Conservation (phyloP, 805 yeast genomes). For the Candida ficus region DNA sequence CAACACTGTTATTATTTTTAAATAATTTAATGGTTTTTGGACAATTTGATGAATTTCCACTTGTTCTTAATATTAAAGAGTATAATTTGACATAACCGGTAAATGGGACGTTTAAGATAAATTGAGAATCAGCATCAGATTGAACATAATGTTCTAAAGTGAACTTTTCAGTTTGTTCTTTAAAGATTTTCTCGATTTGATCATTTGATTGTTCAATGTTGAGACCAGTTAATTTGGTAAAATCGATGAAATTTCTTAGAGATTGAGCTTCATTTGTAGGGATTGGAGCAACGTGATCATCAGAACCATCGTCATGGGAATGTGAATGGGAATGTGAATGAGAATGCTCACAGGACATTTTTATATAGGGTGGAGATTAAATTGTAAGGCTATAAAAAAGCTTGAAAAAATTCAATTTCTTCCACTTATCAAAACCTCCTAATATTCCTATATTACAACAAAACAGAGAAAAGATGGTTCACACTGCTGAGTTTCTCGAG, state of each 20-base stretch:
- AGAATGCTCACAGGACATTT: conserved; percentile 34
- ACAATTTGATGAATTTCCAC: conserved; percentile 52
- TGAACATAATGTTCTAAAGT: conserved; percentile 41
- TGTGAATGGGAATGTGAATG: conserved; percentile 22
- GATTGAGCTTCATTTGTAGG: conserved; percentile 69
- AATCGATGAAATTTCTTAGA: conserved; percentile 55
- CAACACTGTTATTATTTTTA: conserved; percentile 67
- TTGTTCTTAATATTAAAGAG: conserved; percentile 65
- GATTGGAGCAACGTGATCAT: conserved; percentile 48
- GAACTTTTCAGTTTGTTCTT: conserved; percentile 43
- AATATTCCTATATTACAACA: neutral
- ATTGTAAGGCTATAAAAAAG: neutral
- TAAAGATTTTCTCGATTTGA: conserved; percentile 43
- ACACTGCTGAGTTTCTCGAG: conserved; percentile 66
- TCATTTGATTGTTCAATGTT: conserved; percentile 52
- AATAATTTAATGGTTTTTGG: conserved; percentile 66
- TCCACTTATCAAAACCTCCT: no score
- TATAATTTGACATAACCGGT: conserved; percentile 68
- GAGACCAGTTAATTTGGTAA: conserved; percentile 53
- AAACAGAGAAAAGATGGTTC: conserved; percentile 38
- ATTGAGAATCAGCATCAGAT: conserved; percentile 79
- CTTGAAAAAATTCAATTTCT: neutral
- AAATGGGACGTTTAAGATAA: conserved; percentile 76
- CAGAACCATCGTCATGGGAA: conserved; percentile 11
- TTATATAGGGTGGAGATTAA: neutral